phyloP scores from a whole-genome alignment of 164 flowering plant genomes.

The Vitis rupestris region DNA sequence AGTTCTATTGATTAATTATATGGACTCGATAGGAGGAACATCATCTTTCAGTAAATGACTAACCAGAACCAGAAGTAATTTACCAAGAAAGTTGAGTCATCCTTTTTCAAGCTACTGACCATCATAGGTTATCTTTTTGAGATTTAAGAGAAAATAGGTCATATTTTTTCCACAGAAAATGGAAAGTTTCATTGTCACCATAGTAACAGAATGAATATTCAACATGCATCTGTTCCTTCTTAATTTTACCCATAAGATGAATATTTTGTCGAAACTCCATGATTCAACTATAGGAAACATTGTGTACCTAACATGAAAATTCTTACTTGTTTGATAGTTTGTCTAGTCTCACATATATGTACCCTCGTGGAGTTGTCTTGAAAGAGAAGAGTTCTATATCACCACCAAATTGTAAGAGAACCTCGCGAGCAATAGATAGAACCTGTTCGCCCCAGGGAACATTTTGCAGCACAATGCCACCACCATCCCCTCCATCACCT shows the following conservation, averaged over 20 bases:
- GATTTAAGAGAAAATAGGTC: background rate
- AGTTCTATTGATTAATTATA: background rate
- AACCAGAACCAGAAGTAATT: no score
- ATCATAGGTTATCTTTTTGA: no score
- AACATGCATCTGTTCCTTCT: background rate
- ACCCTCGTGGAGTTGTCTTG: slow-evolving; percentile 79
- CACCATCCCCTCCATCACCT: slow-evolving; percentile 98
- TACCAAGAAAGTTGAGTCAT: no score
- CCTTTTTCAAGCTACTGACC: no score
- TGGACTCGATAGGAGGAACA: background rate
- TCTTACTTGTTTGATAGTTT: slow-evolving; percentile 70
- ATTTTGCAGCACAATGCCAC: slow-evolving; percentile 72
- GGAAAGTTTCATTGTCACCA: background rate
- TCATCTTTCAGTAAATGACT: background rate
- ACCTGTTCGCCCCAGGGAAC: slow-evolving; percentile 78
- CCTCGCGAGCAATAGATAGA: slow-evolving; percentile 62
- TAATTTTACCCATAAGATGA: background rate
- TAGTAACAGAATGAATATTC: background rate
- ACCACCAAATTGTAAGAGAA: slow-evolving; percentile 46
- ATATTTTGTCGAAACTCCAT: background rate
- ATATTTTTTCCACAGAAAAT: background rate
- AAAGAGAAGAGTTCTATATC: slow-evolving; percentile 66
- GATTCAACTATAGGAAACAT: background rate
- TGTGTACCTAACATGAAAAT: background rate
- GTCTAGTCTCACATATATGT: slow-evolving; percentile 80